Conservation (phyloP, 371 early-diverging fungal species). For the Mucor piriformis region DNA sequence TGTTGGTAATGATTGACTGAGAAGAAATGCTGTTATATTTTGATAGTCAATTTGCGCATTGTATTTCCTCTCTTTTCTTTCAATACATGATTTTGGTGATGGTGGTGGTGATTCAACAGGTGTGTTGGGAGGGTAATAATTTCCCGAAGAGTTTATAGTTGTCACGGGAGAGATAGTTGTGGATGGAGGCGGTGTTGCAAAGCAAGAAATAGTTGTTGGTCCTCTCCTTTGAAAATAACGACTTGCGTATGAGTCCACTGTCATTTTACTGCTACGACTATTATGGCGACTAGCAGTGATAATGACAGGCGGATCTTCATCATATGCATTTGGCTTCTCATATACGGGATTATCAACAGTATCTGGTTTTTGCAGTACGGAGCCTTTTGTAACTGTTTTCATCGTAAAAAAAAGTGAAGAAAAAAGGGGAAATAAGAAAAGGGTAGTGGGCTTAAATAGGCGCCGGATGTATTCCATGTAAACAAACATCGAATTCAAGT, state of each 20-base stretch:
- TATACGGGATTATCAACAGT: constrained; percentile 21
- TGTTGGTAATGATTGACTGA: constrained; percentile 22
- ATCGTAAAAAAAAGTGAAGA: not conserved
- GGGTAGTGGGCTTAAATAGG: not conserved
- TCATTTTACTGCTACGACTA: constrained; percentile 25
- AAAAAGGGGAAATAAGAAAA: not conserved
- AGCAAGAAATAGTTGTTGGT: not conserved
- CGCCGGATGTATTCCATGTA: not conserved
- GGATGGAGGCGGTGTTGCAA: not conserved
- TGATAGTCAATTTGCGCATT: constrained; percentile 10
- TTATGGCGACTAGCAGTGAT: constrained; percentile 29
- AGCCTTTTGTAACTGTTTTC: not conserved
- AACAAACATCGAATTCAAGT: not conserved
- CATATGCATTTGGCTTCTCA: constrained; percentile 35
- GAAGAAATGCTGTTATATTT: constrained; percentile 14
- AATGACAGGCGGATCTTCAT: constrained; percentile 18
- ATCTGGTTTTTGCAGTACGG: constrained; percentile 25
- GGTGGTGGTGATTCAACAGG: constrained; percentile 15
- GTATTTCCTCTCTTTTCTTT: constrained; percentile 2
- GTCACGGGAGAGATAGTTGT: not conserved
- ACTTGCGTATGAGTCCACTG: constrained; percentile 19
- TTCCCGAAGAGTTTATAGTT: not conserved
- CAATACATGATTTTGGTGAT: constrained; percentile 14
- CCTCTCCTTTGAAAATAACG: constrained; percentile 15
- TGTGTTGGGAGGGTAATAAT: constrained; percentile 12